Percentiles rank a stretch among this genome's conserved stretches.
phyloP scores from a whole-genome alignment of 2,329 filamentous ascomycete species.

The Colletotrichum navitas region DNA sequence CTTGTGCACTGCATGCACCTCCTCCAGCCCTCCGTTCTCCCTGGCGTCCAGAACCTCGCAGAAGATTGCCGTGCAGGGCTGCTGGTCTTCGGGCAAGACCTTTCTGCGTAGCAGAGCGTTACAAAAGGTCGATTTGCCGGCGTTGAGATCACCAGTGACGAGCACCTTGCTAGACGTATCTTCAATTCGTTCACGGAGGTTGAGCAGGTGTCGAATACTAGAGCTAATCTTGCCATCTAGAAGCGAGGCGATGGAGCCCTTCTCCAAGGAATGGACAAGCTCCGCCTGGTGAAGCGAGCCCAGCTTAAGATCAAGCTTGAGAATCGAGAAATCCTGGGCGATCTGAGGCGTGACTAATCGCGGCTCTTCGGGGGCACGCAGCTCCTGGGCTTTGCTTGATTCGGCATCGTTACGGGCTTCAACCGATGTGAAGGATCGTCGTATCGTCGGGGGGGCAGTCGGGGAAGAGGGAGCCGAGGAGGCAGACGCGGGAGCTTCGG shows the following conservation, averaged over 20 bases:
- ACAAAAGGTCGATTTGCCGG: constrained; percentile 98
- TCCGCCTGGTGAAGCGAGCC: constrained; percentile 88
- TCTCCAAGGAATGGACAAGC: constrained; percentile 94
- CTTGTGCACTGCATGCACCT: constrained; percentile 94
- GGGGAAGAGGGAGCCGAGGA: constrained; percentile 52
- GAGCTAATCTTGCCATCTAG: constrained; percentile 95
- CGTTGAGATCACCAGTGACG: constrained; percentile 95
- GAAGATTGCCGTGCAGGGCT: constrained; percentile 98
- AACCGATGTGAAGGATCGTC: constrained; percentile 79
- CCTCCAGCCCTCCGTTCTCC: constrained; percentile 91
- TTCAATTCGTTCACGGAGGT: constrained; percentile 92
- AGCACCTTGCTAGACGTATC: constrained; percentile 98
- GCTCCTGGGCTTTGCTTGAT: constrained; percentile 79
- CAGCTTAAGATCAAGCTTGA: constrained; percentile 95
- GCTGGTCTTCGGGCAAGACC: constrained; percentile 94
- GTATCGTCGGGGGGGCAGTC: constrained; percentile 64
- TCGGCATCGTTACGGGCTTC: constrained; percentile 69
- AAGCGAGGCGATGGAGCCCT: constrained; percentile 88
- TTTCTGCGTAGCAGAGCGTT: constrained; percentile 95
- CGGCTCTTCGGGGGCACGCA: constrained; percentile 74
- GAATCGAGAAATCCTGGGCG: constrained; percentile 92
- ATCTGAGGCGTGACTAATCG: constrained; percentile 92
- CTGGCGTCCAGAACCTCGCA: constrained; percentile 95
- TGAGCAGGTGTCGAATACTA: constrained; percentile 89
- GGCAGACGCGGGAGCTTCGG: constrained; percentile 58